phyloP scores from a whole-genome alignment of 768 basidiomycete species.

The Hysterangium stoloniferum region DNA sequence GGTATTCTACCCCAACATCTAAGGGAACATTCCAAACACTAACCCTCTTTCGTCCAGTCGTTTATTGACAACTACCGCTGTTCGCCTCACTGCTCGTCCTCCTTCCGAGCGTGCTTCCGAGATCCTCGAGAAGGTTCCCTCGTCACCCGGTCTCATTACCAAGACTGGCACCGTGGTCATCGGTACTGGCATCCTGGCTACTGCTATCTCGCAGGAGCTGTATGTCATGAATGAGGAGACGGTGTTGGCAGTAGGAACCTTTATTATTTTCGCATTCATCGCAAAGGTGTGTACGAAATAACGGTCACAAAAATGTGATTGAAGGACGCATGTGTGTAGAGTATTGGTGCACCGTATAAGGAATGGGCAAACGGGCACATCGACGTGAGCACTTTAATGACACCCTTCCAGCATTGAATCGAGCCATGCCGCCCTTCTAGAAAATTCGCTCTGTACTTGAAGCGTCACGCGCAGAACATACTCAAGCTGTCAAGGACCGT shows the following conservation, averaged over 20 bases:
- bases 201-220: slow-evolving; percentile 94
- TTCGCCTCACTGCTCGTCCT: slow-evolving; percentile 51
- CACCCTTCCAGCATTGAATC: background rate
- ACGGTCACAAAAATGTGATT: background rate
- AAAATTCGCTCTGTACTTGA: slow-evolving; percentile 79
- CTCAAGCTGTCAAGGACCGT: slow-evolving; percentile 85
- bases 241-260: slow-evolving; percentile 75
- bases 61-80: slow-evolving; percentile 40
- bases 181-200: slow-evolving; percentile 79
- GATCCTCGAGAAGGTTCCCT: slow-evolving; percentile 81
- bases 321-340: slow-evolving; percentile 31
- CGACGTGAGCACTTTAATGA: slow-evolving; percentile 26
- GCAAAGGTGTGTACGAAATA: slow-evolving; percentile 52
- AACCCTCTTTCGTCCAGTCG: slow-evolving; percentile 37
- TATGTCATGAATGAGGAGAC: slow-evolving; percentile 98
- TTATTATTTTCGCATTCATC: slow-evolving; percentile 76
- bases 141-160: slow-evolving; percentile 80
- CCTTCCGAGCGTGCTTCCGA: slow-evolving; percentile 84
- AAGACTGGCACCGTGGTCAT: slow-evolving; percentile 93
- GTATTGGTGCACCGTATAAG: slow-evolving; percentile 78
- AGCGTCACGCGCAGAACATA: slow-evolving; percentile 80
- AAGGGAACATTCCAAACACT: slow-evolving; percentile 11
- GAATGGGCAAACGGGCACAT: slow-evolving; percentile 91
- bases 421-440: slow-evolving; percentile 14
- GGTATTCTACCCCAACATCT: slow-evolving; percentile 19